Evolutionary conservation across 2,329 filamentous ascomycete genomes (phyloP).

Genomic region (Nigrograna mackinnonii): DNA sequence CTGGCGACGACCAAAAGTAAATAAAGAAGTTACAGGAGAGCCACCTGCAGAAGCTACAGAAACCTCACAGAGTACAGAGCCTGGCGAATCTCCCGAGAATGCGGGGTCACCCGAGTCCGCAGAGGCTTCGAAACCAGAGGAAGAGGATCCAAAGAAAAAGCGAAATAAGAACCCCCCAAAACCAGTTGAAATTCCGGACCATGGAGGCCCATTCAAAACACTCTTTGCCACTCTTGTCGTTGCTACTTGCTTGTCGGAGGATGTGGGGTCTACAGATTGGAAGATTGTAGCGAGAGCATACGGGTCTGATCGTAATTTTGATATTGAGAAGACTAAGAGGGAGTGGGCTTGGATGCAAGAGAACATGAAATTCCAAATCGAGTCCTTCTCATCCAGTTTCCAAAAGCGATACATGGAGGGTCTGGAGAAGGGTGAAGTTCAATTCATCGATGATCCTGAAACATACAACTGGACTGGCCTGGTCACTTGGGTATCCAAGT

Average conservation of each 20-base stretch:
- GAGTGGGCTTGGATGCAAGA: constrained; percentile 42
- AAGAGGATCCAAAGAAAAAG: constrained; percentile 12
- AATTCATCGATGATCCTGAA: constrained; percentile 62
- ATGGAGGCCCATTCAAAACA: constrained; percentile 31
- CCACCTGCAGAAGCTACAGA: constrained; percentile 9
- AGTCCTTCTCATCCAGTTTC: constrained; percentile 65
- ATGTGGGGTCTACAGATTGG: constrained; percentile 45
- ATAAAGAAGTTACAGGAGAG: background rate
- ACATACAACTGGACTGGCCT: constrained; percentile 71
- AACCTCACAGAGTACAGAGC: constrained; percentile 17
- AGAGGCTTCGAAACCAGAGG: constrained; percentile 7
- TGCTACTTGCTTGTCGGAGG: constrained; percentile 36
- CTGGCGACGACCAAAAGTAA: constrained; percentile 9
- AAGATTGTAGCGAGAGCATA: constrained; percentile 45
- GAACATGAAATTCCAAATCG: constrained; percentile 49
- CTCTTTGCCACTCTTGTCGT: constrained; percentile 33
- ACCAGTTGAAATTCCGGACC: constrained; percentile 10
- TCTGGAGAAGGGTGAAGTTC: constrained; percentile 65
- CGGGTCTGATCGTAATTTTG: constrained; percentile 37
- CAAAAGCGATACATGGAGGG: constrained; percentile 67
- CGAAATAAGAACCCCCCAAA: constrained; percentile 17
- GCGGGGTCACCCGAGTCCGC: no score
- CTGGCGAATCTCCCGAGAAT: constrained; percentile 4
- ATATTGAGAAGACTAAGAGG: constrained; percentile 34
- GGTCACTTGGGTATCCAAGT: constrained; percentile 67